phyloP scores from a whole-genome alignment of 345 rosid species.

The Carallia pectinifolia region DNA sequence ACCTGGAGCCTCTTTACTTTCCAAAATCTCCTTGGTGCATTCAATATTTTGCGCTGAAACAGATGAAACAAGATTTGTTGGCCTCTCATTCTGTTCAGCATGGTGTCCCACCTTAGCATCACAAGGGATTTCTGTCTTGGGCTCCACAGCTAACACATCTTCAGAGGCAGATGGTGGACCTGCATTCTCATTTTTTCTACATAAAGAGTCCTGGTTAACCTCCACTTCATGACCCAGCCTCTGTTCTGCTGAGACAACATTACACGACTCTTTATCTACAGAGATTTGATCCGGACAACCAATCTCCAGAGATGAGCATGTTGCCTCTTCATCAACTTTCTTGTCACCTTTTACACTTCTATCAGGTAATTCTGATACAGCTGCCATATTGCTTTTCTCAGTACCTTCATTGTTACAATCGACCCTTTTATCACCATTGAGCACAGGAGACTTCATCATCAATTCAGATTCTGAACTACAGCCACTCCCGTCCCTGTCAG shows the following conservation, averaged over 20 bases:
- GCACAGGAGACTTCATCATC: neutral
- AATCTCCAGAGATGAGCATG: neutral
- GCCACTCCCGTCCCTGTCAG: neutral
- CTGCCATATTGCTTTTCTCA: neutral
- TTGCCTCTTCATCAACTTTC: neutral
- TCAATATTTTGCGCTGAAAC: constrained; percentile 29
- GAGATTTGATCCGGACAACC: neutral
- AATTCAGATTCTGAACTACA: neutral
- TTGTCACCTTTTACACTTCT: neutral
- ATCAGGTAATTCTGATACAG: neutral
- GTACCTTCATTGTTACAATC: neutral
- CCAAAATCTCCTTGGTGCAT: constrained; percentile 23
- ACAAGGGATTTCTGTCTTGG: constrained; percentile 27
- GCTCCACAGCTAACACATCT: constrained; percentile 24
- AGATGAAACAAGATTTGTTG: constrained; percentile 18
- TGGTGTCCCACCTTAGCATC: neutral
- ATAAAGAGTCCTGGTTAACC: neutral
- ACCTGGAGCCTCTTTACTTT: neutral
- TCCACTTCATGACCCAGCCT: neutral
- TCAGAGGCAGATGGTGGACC: neutral
- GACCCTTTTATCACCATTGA: neutral
- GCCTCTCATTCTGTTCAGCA: neutral
- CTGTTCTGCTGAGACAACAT: neutral
- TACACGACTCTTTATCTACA: neutral
- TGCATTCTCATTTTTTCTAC: neutral